Evolutionary conservation across 192 early-diverging fungal species (phyloP), one percentile per base, ranked within the genome.

Genomic region (Geranomyces michiganensis): DNA sequence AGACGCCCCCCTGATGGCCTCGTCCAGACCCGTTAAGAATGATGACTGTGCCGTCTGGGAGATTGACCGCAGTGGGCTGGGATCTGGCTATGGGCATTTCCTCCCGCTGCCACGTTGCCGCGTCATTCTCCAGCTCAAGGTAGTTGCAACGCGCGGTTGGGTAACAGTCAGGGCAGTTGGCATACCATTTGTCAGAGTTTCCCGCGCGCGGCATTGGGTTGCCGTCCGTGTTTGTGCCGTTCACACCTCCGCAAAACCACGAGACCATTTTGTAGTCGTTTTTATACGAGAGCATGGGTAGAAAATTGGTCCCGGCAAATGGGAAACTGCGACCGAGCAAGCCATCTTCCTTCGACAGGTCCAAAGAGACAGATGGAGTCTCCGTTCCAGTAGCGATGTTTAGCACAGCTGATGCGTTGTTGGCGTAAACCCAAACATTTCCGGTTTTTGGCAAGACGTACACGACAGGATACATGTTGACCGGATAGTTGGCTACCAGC

Each of bases 181-280:
- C 70, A 15, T 53, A 71, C 70, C 70, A 71, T 19, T 71, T 26
- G 12, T 33, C 15, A 3, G 22, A 24, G 33, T 68, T 56, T 19
- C 58, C 55, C n/a, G 30, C 68, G 45, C 70, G 36, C 1, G 61
- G 56, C 15, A 31, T 70, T 7, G 29, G 55, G 26, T 17, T 24
- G 43, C 68, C 68, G 27, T 58, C 30, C 12, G 68, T 33, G 44
- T n/a, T 56, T n/a, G 55, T 55, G 8, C 66, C 32, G 22, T 76
- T 71, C 27, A 70, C 72, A 29, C 80, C 80, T 14, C 80, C 80
- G 68, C 80, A 81, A 45, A 81, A 29, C 70, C 74, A 62, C 62
- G 78, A 59, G 14, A 58, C 65, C 36, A 71, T 70, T 14, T 67
- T 67, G 68, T 76, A 81, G 26, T 72, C 56, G 46, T 45, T 62